Evolutionary conservation across 2,329 filamentous ascomycete genomes (phyloP).

Genomic region (Alternaria viburni): DNA sequence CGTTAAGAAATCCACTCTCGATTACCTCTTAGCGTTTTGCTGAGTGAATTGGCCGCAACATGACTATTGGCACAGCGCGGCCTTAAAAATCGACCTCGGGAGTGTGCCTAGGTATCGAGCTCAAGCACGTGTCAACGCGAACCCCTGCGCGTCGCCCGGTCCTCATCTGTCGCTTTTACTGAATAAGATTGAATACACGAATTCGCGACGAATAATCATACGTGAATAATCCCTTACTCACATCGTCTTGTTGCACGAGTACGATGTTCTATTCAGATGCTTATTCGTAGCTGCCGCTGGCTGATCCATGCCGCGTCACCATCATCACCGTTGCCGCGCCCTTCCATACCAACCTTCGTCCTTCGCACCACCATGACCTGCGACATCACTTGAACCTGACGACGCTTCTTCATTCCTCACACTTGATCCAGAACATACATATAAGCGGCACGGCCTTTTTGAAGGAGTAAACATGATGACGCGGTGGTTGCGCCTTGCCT

Average conservation of each 20-base stretch:
- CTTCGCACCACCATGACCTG: conserved; percentile 10
- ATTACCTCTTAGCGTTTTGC: neutral
- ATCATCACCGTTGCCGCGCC: neutral
- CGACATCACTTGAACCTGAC: conserved; percentile 1
- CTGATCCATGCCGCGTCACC: conserved; percentile 10
- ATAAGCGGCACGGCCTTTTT: neutral
- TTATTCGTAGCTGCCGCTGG: neutral
- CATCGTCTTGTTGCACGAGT: neutral
- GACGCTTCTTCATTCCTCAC: neutral
- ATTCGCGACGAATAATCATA: neutral
- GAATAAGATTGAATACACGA: neutral
- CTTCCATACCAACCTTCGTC: neutral
- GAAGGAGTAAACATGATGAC: conserved; percentile 14
- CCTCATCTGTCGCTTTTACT: neutral
- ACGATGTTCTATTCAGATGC: neutral
- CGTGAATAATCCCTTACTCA: neutral
- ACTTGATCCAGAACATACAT: neutral
- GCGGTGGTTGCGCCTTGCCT: conserved; percentile 16
- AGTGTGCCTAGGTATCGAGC: neutral
- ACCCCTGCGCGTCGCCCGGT: neutral
- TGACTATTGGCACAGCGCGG: neutral
- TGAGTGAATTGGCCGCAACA: neutral
- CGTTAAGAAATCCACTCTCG: neutral
- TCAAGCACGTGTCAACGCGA: conserved; percentile 13
- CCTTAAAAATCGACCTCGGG: neutral